Base-by-base conservation (phyloP, 139 green algal genomes). In the Gonium pectorale region DNA sequence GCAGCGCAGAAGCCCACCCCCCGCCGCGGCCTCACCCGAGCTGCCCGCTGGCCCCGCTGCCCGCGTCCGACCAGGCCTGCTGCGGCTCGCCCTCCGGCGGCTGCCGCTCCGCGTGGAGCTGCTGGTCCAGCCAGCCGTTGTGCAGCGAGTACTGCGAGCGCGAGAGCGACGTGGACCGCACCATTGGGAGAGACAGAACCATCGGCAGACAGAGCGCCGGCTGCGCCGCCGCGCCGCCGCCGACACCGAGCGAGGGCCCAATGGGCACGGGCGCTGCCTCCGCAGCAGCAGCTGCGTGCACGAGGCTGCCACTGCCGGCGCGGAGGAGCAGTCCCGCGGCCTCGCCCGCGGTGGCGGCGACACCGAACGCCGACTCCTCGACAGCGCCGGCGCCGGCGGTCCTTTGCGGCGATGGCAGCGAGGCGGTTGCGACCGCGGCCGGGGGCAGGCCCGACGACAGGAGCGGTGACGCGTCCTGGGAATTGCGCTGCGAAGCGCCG, bases 81-180 rank as follows among this genome's bases (percentile, higher is more conserved):
- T 31, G 29, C 75, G 62, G n/a, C 3, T 82, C 75, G 41, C 60
- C 63, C 41, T 72, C n/a, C 35, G 52, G 72, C 38, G 54, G 59
- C 0, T 71, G 19, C 5, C 75, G 56, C 41, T 82, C 75, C 59
- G 75, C 75, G 3, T 26, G 13, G 5, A 73, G 43, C 33, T 83
- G 77, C n/a, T 83, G 62, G 33, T 83, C 77, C 43, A 83, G 43
- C 77, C 77, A 83, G 0, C 77, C 77, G 5, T 31, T 73, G 31
- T 83, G 77, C 41, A 83, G 7, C 27, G 77, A 73, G 33, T 66
- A 83, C 62, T 38, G 64, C 11, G 46, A 31, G 15, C 70, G 70
- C 43, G 70, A 64, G n/a, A 79, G 31, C 43, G 70, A 79, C 5
- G 31, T 21, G 21, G 41, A 56, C 24, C 2, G 27, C 35, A 52